Evolutionary conservation across 768 basidiomycete genomes (phyloP), one percentile per base, ranked within the genome.

Genomic region (Auricularia auricula-judae): DNA sequence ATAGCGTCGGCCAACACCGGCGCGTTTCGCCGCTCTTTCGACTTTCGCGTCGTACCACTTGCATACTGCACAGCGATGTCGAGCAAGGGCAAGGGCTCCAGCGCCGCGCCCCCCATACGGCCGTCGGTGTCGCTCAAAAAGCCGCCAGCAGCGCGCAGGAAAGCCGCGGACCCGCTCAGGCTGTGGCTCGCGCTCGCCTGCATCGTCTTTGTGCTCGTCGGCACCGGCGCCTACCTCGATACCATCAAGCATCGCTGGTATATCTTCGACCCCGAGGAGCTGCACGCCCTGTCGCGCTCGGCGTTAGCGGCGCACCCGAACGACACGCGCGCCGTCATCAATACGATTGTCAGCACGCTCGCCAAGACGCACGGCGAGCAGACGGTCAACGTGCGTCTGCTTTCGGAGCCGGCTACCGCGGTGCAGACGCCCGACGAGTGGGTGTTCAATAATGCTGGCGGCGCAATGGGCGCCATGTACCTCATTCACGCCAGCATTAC

Each of bases 381-480:
- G 36, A 67, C 78, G n/a, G 80, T 86, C 51, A 77, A 76, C 21
- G 64, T 91, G 67, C 84, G 85, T 72, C 68, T 42, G 8, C 39
- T 42, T 14, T 29, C 29, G 29, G 39, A 84, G 61, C 81, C 82
- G 70, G 62, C 75, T n/a, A 70, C 88, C 77, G 59, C 36, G 61
- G 16, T 51, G 39, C 39, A 7, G 8, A 58, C 36, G 75, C 66
- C 72, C 82, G 23, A 78, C 79, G 94, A 98, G 71, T 98, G 96
- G 96, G 84, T 97, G 33, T 90, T 96, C 76, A 98, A 86, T 79
- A 98, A 98, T 70, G 95, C 96, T 0, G 97, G 95, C 11, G 97
- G 97, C 66, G 94, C 94, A 0, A 98, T 96, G 95, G 94, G 94
- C 53, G 88, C 88, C 39, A 98, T 99, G 96, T 97, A 94, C 74